Evolutionary conservation across 192 early-diverging fungal genomes (phyloP).

Genomic region (Linnemannia elongata): DNA sequence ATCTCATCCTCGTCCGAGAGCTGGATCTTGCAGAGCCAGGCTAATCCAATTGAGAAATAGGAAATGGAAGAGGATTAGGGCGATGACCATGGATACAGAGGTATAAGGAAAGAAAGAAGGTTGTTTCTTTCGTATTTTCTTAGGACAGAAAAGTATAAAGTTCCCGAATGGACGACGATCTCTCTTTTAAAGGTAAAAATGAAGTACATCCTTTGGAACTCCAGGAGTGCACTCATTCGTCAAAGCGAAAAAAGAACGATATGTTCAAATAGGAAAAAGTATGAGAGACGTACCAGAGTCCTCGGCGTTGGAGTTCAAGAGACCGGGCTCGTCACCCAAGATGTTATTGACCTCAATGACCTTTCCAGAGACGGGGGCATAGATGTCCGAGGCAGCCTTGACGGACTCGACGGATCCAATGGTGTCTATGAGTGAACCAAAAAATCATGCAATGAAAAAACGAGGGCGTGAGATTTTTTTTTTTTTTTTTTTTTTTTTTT

Average conservation of each 20-base stretch:
- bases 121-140: neutral
- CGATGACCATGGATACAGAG: neutral
- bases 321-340: conserved; percentile 75
- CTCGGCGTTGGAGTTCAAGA: conserved; percentile 86
- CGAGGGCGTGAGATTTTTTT: conserved; percentile 23
- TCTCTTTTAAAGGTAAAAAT: neutral
- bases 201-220: neutral
- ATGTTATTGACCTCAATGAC: conserved; percentile 82
- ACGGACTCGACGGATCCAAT: conserved; percentile 91
- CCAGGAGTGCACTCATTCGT: neutral
- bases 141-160: neutral
- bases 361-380: conserved; percentile 86
- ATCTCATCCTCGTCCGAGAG: conserved; percentile 76
- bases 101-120: neutral
- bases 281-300: conserved; percentile 69
- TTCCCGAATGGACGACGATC: neutral
- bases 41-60: conserved; percentile 55
- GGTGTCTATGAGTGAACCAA: conserved; percentile 13
- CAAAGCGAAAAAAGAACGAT: neutral
- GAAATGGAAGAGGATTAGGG: neutral
- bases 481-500: conserved; percentile 2
- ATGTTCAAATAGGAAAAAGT: conserved; percentile 7
- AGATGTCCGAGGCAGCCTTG: conserved; percentile 95
- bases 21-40: conserved; percentile 96
- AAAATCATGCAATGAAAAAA: neutral